Evolutionary conservation across 179 eudicot genomes (phyloP), one percentile per base, ranked within the genome.

Genomic region (Drosera spatulata): DNA sequence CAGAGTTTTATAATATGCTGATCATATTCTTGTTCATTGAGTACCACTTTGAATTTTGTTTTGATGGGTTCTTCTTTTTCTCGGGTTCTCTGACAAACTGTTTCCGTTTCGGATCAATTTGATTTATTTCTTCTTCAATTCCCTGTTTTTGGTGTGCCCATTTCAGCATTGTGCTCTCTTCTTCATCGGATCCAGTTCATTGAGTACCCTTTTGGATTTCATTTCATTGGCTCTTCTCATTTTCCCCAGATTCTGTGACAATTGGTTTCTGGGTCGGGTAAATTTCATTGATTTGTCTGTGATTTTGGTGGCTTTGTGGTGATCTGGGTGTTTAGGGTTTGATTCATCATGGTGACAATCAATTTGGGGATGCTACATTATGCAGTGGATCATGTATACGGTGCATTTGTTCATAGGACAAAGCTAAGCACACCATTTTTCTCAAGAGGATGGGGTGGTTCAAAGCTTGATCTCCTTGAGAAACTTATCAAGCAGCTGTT

Each of bases 391-490:
- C 96, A 89, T 80, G 84, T 89, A 67, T 93, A 93, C 75, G 93
- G 99, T 77, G 99, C 99, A 78, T 82, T 86, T 70, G 63, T 93
- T 50, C 96, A 93, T 61, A 82, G 96, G 63, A 80, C 99, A 66
- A 88, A 79, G 66, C 67, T 89, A 55, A 84, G 83, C 77, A 85
- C 98, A 41, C 98, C 81, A 40, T 91, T 91, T 71, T 91, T 91
- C 61, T 91, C 98, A 0, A 78, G 80, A 71, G 98, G 96, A 5
- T 91, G 98, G 98, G 96, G 96, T 52, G 96, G 95, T 5, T 74
- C 80, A 43, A 84, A 91, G 79, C 96, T 93, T 70, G 96, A 84
- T 53, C 76, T 89, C 10, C 67, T 93, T 44, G 96, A 93, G 72
- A 80, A 67, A 39, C 59, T 89, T 64, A 86, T 86, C 11, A 93